phyloP scores from a whole-genome alignment of 768 basidiomycete genomes.

The Trametes cingulata region DNA sequence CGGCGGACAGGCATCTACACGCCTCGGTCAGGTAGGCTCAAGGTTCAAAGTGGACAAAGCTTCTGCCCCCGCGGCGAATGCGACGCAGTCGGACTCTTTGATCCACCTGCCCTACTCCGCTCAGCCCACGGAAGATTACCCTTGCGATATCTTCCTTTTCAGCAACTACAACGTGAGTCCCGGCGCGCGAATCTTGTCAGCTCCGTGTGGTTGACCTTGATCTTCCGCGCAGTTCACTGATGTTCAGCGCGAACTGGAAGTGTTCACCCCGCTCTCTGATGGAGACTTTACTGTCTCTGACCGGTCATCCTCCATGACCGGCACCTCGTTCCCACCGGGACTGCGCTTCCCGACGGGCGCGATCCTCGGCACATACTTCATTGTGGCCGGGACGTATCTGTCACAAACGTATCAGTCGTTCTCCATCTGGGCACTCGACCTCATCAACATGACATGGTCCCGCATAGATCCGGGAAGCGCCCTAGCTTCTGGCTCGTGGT shows the following conservation, averaged over 20 bases:
- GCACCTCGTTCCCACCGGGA: constrained; percentile 85
- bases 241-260: constrained; percentile 92
- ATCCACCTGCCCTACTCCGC: constrained; percentile 78
- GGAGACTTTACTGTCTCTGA: constrained; percentile 78
- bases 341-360: constrained; percentile 96
- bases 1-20: constrained; percentile 33
- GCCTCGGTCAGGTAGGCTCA: constrained; percentile 54
- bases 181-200: background rate
- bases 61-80: constrained; percentile 42
- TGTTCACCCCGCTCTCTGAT: constrained; percentile 80
- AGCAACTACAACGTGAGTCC: constrained; percentile 90
- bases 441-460: constrained; percentile 80
- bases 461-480: constrained; percentile 88
- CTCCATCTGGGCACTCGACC: constrained; percentile 94
- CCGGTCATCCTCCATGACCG: constrained; percentile 78
- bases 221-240: constrained; percentile 73
- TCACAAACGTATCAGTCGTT: constrained; percentile 93
- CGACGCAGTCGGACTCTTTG: constrained; percentile 59
- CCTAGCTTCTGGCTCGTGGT: constrained; percentile 90
- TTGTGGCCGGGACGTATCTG: constrained; percentile 95
- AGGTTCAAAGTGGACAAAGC: constrained; percentile 56
- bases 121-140: constrained; percentile 67
- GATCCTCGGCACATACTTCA: constrained; percentile 85
- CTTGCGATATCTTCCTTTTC: constrained; percentile 87
- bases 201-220: constrained; percentile 15